phyloP scores from a whole-genome alignment of 805 yeast genomes.

The Alloascoidea hylecoeti region DNA sequence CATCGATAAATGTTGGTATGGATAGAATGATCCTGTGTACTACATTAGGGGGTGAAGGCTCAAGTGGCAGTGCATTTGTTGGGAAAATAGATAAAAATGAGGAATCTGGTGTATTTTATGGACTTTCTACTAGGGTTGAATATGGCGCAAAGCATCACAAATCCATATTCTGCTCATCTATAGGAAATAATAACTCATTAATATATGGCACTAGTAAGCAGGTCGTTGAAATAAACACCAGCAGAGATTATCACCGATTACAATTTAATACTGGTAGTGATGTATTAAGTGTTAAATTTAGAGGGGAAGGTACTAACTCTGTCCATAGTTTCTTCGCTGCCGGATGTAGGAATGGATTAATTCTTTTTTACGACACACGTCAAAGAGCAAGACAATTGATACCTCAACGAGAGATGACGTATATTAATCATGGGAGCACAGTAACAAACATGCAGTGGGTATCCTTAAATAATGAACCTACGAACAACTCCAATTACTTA shows the following conservation, averaged over 20 bases:
- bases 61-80: constrained; percentile 1
- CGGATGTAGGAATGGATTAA: neutral
- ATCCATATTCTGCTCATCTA: neutral
- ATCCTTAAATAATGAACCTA: neutral
- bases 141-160: neutral
- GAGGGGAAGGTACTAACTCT: neutral
- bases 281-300: neutral
- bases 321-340: neutral
- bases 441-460: neutral
- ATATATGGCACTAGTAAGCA: neutral
- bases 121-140: neutral
- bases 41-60: neutral
- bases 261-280: neutral
- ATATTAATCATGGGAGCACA: neutral
- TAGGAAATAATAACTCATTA: neutral
- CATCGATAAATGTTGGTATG: neutral
- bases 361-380: neutral
- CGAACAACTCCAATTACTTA: neutral
- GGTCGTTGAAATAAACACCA: neutral
- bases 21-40: neutral
- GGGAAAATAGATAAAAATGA: neutral
- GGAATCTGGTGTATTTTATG: neutral
- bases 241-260: neutral
- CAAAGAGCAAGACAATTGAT: neutral
- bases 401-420: neutral